Evolutionary conservation across 208 protist species (phyloP).

Genomic region (Acanthamoeba polyphaga): DNA sequence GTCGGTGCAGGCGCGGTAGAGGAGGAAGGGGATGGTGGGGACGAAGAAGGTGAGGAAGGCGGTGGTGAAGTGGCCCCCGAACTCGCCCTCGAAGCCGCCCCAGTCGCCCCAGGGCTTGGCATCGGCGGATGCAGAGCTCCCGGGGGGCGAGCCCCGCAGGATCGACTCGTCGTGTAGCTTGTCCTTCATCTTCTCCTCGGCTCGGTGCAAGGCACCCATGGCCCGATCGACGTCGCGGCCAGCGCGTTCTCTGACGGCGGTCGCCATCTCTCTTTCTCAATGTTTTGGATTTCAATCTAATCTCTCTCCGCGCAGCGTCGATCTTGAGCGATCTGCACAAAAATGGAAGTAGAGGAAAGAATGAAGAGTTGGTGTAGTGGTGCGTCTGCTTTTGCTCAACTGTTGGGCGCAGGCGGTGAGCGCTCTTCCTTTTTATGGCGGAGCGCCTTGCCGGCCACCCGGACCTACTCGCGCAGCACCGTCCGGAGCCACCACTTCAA

Average conservation of each 20-base stretch:
- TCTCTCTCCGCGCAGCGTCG: too few species aligned
- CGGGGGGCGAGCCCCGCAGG: neutral
- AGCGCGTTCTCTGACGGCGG: neutral
- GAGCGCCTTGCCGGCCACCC: neutral
- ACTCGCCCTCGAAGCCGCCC: conserved; percentile 67
- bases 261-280: neutral
- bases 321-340: neutral
- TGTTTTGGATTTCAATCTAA: neutral
- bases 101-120: conserved; percentile 64
- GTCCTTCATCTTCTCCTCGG: conserved; percentile 30
- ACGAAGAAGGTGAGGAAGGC: conserved; percentile 59
- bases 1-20: conserved; percentile 49
- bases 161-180: neutral
- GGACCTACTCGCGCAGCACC: too few species aligned
- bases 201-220: neutral
- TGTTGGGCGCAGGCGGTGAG: neutral
- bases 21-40: conserved; percentile 44
- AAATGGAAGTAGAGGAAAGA: neutral
- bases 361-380: neutral
- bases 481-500: neutral
- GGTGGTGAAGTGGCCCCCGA: neutral
- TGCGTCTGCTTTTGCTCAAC: neutral
- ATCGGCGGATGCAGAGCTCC: neutral
- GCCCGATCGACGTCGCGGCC: neutral
- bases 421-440: neutral